These are phyloP conservation scores for Verticillium nonalfalfae DNA, from an alignment of 2,329 filamentous ascomycete genomes.

Conservation along the genomic window DNA sequence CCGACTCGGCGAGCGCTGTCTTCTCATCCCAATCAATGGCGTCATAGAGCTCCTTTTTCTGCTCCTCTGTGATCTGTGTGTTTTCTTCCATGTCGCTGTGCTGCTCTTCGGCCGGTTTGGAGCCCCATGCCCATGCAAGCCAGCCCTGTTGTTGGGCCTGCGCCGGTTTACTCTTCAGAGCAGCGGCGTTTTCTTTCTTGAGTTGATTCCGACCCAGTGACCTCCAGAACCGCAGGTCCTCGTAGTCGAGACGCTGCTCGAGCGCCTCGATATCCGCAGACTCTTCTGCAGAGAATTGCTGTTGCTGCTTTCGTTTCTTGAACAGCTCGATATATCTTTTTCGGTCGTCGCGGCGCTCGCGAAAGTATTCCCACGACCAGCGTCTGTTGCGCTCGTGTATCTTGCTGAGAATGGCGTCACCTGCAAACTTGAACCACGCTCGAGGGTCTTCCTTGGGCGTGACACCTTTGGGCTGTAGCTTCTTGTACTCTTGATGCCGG, in stretches of 20 bases:
- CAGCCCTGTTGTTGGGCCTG: conserved; percentile 70
- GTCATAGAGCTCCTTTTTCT: conserved; percentile 92
- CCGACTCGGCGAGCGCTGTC: conserved; percentile 75
- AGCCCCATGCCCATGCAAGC: conserved; percentile 88
- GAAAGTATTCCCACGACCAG: conserved; percentile 97
- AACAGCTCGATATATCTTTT: conserved; percentile 87
- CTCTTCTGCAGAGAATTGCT: conserved; percentile 66
- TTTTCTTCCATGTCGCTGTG: conserved; percentile 53
- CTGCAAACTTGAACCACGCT: conserved; percentile 90
- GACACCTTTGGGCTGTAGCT: conserved; percentile 74
- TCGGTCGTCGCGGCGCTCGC: conserved; percentile 85
- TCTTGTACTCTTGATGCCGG: conserved; percentile 95
- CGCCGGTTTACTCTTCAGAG: conserved; percentile 59
- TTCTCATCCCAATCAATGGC: conserved; percentile 99
- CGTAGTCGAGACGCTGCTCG: conserved; percentile 85
- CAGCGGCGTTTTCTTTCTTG: conserved; percentile 86
- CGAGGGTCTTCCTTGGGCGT: conserved; percentile 82
- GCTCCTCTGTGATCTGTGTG: conserved; percentile 86
- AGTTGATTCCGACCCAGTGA: conserved; percentile 90
- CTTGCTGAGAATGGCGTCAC: conserved; percentile 80
- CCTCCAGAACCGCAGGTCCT: conserved; percentile 95
- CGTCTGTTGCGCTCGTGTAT: conserved; percentile 90
- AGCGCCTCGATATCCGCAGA: conserved; percentile 65
- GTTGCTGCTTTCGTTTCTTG: conserved; percentile 82
- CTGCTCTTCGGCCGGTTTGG: conserved; percentile 59